Conservation (phyloP, 495 filamentous ascomycete genomes). For the Talaromyces wortmannii region DNA sequence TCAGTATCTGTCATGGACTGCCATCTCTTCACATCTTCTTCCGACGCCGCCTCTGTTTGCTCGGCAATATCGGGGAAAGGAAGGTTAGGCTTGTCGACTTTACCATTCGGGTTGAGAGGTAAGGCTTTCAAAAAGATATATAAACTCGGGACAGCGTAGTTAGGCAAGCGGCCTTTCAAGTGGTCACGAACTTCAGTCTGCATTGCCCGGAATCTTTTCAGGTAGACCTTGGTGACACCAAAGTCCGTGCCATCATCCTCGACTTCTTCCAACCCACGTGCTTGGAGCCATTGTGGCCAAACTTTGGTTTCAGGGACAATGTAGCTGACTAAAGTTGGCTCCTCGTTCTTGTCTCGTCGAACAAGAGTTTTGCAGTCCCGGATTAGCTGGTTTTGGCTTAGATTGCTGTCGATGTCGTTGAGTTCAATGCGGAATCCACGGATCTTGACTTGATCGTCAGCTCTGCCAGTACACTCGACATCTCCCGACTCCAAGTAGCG, state of each 20-base stretch:
- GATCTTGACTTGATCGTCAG: slow-evolving; percentile 91
- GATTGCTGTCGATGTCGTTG: slow-evolving; percentile 83
- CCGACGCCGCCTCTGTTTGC: slow-evolving; percentile 33
- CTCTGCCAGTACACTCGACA: slow-evolving; percentile 69
- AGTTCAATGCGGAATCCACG: slow-evolving; percentile 94
- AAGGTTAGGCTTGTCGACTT: slow-evolving; percentile 83
- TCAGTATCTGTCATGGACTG: slow-evolving; percentile 54
- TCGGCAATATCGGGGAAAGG: slow-evolving; percentile 83
- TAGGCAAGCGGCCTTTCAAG: slow-evolving; percentile 67
- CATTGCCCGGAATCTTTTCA: slow-evolving; percentile 59
- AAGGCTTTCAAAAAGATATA: slow-evolving; percentile 74
- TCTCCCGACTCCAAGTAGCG: slow-evolving; percentile 67
- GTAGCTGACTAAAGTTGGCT: slow-evolving; percentile 85
- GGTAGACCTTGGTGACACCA: slow-evolving; percentile 4
- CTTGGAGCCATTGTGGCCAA: slow-evolving; percentile 62
- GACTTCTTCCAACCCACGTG: slow-evolving; percentile 44
- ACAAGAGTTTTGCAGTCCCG: slow-evolving; percentile 86
- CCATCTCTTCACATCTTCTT: slow-evolving; percentile 8
- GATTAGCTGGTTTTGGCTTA: slow-evolving; percentile 71
- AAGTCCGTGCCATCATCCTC: slow-evolving; percentile 9
- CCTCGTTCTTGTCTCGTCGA: slow-evolving; percentile 81
- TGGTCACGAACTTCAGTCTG: slow-evolving; percentile 68
- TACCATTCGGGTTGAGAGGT: slow-evolving; percentile 91
- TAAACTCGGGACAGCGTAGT: slow-evolving; percentile 75
- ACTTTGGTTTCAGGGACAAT: slow-evolving; percentile 74